Evolutionary conservation across 2,329 filamentous ascomycete genomes (phyloP), one percentile per base, ranked within the genome.

Genomic region (Talaromyces atroroseus): DNA sequence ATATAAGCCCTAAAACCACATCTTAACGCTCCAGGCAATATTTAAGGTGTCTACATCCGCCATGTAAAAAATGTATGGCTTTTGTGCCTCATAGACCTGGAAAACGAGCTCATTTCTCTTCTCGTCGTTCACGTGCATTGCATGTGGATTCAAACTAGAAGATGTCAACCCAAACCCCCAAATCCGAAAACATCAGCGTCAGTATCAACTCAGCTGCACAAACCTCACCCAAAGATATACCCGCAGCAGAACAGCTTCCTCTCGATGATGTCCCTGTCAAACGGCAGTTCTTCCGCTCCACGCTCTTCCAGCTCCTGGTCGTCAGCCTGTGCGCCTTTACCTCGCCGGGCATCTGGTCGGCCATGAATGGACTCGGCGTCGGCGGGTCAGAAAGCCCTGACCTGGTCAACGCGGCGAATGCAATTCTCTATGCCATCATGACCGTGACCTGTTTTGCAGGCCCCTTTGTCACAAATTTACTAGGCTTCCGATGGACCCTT

Each of bases 351-450:
- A 74, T 75, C 59, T 77, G 75, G 75, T 71, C 68, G 57, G 75
- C 75, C 18, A 69, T 77, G 50, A 75, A 75, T 54, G 71, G 70
- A 12, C 66, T 77, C 2, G 75, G 75, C 18, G 75, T 73, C 1
- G 75, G 75, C 24, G 75, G 75, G 12, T 68, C 68, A 2, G 66
- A 68, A 50, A 75, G 54, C 78, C 78, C 1, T 79, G 73, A 53
- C 49, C 71, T 81, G 0, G 75, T 78, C 54, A 79, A 79, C 55
- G 76, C 75, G 1, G 77, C 75, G 21, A 80, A 79, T 54, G 74
- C 77, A 4, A 64, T 80, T 8, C 72, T 76, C 0, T 80, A 78
- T 42, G 74, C 70, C 0, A 66, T 79, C 23, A 74, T 79, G 76
- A 73, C 72, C 10, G 62, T 79, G 12, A 69, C 75, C 1, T 80